These are phyloP conservation scores for Mucor ambiguus DNA, from an alignment of 371 early-diverging fungal species.

Conservation along the genomic window DNA sequence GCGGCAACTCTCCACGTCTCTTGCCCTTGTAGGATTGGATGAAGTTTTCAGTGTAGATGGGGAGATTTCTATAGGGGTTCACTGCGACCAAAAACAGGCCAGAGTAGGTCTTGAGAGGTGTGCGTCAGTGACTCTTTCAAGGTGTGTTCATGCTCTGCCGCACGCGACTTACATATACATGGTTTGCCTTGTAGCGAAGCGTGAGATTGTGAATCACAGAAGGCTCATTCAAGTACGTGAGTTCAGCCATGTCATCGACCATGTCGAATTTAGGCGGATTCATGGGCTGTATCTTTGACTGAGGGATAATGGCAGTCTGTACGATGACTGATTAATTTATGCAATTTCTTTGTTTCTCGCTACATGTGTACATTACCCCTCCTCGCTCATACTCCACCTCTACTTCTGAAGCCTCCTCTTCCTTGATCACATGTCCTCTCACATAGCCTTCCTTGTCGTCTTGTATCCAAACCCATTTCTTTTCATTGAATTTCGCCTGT, in stretches of 20 bases:
- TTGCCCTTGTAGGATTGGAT: constrained; percentile 81
- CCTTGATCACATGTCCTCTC: constrained; percentile 80
- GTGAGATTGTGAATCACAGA: constrained; percentile 97
- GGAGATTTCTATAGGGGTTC: constrained; percentile 96
- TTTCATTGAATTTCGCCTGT: constrained; percentile 80
- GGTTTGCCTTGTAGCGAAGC: constrained; percentile 86
- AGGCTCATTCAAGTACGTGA: constrained; percentile 98
- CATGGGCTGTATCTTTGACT: constrained; percentile 52
- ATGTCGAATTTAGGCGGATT: constrained; percentile 99
- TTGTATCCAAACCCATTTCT: constrained; percentile 97
- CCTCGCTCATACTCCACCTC: constrained; percentile 57
- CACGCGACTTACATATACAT: constrained; percentile 84
- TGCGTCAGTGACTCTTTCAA: too few species aligned
- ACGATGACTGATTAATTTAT: not conserved
- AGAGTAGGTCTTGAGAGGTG: constrained; percentile 87
- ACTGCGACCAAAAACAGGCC: constrained; percentile 99
- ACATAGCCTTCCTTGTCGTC: constrained; percentile 90
- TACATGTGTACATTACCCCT: constrained; percentile 49
- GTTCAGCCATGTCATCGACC: constrained; percentile 98
- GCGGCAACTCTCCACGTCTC: constrained; percentile 89
- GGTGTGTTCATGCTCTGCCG: too few species aligned
- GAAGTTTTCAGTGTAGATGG: constrained; percentile 90
- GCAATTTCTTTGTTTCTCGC: not conserved
- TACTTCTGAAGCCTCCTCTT: constrained; percentile 59
- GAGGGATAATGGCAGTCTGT: constrained; percentile 14